Conservation (phyloP, 805 yeast genomes). For the Suhomyces sp. region DNA sequence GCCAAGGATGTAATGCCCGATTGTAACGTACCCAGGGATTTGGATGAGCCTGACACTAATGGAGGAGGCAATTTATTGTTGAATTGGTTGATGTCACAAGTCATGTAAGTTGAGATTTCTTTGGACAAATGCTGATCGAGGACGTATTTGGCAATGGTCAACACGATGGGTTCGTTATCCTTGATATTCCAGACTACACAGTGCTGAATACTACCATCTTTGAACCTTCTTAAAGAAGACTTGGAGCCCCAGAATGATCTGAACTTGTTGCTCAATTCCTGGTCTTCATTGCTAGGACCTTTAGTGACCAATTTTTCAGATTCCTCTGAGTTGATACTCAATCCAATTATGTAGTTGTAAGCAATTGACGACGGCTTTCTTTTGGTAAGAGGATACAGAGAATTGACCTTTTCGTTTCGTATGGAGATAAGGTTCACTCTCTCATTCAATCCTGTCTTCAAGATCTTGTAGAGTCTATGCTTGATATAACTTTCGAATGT, state of each 20-base stretch:
- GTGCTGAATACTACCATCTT: constrained; percentile 86
- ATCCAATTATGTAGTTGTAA: constrained; percentile 50
- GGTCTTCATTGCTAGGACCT: constrained; percentile 68
- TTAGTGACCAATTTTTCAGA: constrained; percentile 80
- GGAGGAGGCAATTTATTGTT: constrained; percentile 57
- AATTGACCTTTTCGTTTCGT: constrained; percentile 19
- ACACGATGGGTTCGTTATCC: constrained; percentile 57
- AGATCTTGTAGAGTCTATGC: constrained; percentile 56
- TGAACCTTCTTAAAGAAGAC: constrained; percentile 85
- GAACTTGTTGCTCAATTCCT: constrained; percentile 59
- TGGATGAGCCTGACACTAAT: constrained; percentile 53
- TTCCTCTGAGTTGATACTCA: constrained; percentile 66
- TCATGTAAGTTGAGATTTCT: constrained; percentile 33
- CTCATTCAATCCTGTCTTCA: constrained; percentile 56
- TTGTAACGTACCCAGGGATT: constrained; percentile 29
- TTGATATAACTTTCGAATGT: constrained; percentile 65
- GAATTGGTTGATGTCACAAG: constrained; percentile 42
- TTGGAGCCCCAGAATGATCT: constrained; percentile 86
- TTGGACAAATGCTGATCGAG: constrained; percentile 62
- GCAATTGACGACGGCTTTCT: constrained; percentile 48
- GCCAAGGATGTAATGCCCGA: constrained; percentile 31
- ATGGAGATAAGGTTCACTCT: constrained; percentile 42
- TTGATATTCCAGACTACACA: constrained; percentile 80
- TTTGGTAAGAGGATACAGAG: constrained; percentile 43
- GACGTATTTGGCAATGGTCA: constrained; percentile 61